phyloP scores from a whole-genome alignment of 2,329 filamentous ascomycete species.

The Sphaceloma murrayae region DNA sequence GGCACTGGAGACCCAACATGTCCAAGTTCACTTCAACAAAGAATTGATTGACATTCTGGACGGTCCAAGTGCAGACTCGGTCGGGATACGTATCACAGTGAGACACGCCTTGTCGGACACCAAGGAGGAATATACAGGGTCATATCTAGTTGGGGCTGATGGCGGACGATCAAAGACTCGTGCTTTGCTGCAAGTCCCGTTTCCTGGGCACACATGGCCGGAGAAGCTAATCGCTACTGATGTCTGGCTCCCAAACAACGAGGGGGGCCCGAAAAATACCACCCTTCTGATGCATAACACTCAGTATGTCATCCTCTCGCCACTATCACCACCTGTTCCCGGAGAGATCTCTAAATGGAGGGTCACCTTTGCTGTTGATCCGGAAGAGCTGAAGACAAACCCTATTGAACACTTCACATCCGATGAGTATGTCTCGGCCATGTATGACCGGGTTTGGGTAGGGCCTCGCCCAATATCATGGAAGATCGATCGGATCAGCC shows the following conservation, averaged over 20 bases:
- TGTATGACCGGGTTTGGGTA: slow-evolving; percentile 17
- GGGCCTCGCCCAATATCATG: slow-evolving; percentile 21
- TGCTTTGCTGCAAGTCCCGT: slow-evolving; percentile 16
- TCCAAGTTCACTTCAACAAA: slow-evolving; percentile 12
- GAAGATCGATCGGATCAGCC: slow-evolving; percentile 28
- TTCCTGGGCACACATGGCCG: slow-evolving; percentile 18
- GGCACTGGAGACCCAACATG: slow-evolving; percentile 17
- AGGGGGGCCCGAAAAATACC: slow-evolving; percentile 16
- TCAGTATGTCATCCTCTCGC: slow-evolving; percentile 17
- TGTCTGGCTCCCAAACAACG: slow-evolving; percentile 17
- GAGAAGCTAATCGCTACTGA: slow-evolving; percentile 20
- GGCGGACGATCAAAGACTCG: slow-evolving; percentile 17
- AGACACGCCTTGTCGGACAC: background rate
- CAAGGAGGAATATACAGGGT: background rate
- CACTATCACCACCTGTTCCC: slow-evolving; percentile 15
- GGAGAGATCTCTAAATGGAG: slow-evolving; percentile 18
- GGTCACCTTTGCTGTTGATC: slow-evolving; percentile 7
- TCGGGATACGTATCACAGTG: slow-evolving; percentile 13
- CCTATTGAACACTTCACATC: slow-evolving; percentile 3
- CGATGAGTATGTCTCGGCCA: slow-evolving; percentile 12
- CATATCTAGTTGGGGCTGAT: slow-evolving; percentile 18
- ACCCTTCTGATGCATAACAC: slow-evolving; percentile 19
- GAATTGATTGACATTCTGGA: slow-evolving; percentile 15
- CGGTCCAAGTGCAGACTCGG: background rate
- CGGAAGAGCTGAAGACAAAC: background rate